Base-by-base conservation (phyloP, 169 alveolate genomes). In the Miamiensis avidus region DNA sequence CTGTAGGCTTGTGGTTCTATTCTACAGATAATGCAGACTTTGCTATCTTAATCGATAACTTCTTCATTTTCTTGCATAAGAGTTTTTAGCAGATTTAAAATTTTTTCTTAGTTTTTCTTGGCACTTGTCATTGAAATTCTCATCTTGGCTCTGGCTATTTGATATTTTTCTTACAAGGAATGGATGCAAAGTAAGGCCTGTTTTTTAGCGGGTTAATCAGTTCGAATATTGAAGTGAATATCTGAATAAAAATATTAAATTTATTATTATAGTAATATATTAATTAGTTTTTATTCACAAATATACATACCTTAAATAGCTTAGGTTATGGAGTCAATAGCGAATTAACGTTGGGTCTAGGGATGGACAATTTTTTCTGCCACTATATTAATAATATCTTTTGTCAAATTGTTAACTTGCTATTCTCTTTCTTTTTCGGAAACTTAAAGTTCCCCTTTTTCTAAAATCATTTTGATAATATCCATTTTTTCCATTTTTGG, bases 361-460 rank as follows among this genome's bases (percentile, higher is more conserved):
- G 92, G 89, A 89, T 94, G 94, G 33, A 93, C 94, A 29, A 96
- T 89, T 81, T 91, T 95, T 83, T 92, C 90, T 25, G 87, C 87
- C 0, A 95, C 89, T 0, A 93, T 89, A 85, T 93, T 92, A 16
- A 96, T 94, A n/a, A 95, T 90, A 81, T 95, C 95, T 72, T 89
- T 91, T 82, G 91, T 87, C 26, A 87, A 31, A 78, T 91, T 91
- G 16, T 91, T 90, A 0, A 85, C 81, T 31, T 92, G 77, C 65
- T 78, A 90, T 73, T 90, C 95, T 83, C 98, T 88, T 82, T 95
- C 98, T 73, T 90, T 90, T 31, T 93, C 96, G 73, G 94, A 91
- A 0, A 94, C 94, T 87, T 95, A 89, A 4, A 95, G 75, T 65
- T 92, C 97, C 27, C 98, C 98, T 83, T 94, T 95, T 82, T 92